Conservation (phyloP, 2,329 filamentous ascomycete genomes). For the Endocalyx cinctus region DNA sequence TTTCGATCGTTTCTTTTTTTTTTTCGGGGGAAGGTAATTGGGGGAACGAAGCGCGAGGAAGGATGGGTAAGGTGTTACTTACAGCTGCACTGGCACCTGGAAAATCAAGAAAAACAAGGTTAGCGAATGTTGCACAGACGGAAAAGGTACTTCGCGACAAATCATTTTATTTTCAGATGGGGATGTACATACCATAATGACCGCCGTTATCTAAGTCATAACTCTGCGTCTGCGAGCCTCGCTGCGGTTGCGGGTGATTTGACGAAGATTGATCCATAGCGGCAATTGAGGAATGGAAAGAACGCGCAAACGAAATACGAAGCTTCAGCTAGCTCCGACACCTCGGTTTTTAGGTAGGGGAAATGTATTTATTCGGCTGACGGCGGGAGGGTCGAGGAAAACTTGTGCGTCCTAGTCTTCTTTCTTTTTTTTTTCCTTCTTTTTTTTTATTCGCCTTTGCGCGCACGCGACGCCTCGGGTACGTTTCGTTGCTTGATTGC, state of each 20-base stretch:
- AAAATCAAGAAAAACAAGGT: slow-evolving; percentile 28
- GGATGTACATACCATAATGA: slow-evolving; percentile 63
- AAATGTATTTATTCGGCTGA: not conserved
- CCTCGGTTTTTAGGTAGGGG: slow-evolving; percentile 6
- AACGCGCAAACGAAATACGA: slow-evolving; percentile 1
- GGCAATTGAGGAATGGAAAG: slow-evolving; percentile 7
- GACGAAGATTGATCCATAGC: slow-evolving; percentile 54
- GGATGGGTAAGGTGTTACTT: slow-evolving; percentile 19
- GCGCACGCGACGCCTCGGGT: slow-evolving; percentile 3
- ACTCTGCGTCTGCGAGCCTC: slow-evolving; percentile 28
- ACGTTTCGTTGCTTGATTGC: no score
- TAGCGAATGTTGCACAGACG: slow-evolving; percentile 27
- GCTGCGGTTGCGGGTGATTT: slow-evolving; percentile 50
- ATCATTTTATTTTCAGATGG: slow-evolving; percentile 4
- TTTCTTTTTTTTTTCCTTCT: slow-evolving; percentile 5
- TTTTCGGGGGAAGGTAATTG: slow-evolving; percentile 3
- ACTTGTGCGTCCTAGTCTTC: slow-evolving; percentile 4
- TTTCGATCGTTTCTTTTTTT: not conserved
- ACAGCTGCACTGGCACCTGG: slow-evolving; percentile 46
- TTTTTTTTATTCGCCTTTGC: slow-evolving; percentile 6
- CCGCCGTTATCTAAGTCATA: slow-evolving; percentile 72
- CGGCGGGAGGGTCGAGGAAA: not conserved
- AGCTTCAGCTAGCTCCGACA: no score
- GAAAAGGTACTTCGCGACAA: slow-evolving; percentile 20
- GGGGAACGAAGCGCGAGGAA: slow-evolving; percentile 7